Conservation (phyloP, 2,329 filamentous ascomycete genomes). For the Calonectria pseudoreteaudii region DNA sequence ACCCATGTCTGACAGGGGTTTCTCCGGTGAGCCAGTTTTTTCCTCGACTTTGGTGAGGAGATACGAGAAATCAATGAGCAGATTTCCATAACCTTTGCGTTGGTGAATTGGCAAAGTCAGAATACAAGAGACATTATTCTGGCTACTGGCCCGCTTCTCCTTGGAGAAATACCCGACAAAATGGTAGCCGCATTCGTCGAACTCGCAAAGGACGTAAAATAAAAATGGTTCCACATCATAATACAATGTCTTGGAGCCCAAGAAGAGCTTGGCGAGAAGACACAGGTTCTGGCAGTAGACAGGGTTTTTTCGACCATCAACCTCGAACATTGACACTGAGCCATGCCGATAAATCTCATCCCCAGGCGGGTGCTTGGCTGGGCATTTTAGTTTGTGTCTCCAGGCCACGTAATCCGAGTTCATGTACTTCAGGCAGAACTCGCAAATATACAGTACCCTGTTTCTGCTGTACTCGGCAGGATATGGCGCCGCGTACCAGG, state of each 20-base stretch:
- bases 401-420: constrained; percentile 98
- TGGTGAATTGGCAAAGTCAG: constrained; percentile 96
- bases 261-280: constrained; percentile 92
- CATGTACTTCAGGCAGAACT: constrained; percentile 99
- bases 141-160: constrained; percentile 92
- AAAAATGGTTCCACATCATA: constrained; percentile 98
- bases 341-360: constrained; percentile 97
- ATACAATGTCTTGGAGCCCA: constrained; percentile 98
- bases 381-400: constrained; percentile 97
- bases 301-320: constrained; percentile 95
- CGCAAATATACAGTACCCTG: constrained; percentile 96
- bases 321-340: constrained; percentile 95
- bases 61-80: constrained; percentile 98
- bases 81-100: constrained; percentile 95
- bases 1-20: constrained; percentile 97
- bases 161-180: constrained; percentile 99
- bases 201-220: constrained; percentile 97
- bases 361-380: constrained; percentile 94
- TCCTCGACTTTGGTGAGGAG: constrained; percentile 91
- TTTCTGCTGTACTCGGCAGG: constrained; percentile 98
- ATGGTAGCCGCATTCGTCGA: constrained; percentile 90
- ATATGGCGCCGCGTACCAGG: constrained; percentile 98
- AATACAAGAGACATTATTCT: constrained; percentile 98
- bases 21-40: constrained; percentile 96
- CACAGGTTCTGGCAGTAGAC: constrained; percentile 99